Conservation (phyloP, 441 rosid genomes). For the Manihot esculenta region DNA sequence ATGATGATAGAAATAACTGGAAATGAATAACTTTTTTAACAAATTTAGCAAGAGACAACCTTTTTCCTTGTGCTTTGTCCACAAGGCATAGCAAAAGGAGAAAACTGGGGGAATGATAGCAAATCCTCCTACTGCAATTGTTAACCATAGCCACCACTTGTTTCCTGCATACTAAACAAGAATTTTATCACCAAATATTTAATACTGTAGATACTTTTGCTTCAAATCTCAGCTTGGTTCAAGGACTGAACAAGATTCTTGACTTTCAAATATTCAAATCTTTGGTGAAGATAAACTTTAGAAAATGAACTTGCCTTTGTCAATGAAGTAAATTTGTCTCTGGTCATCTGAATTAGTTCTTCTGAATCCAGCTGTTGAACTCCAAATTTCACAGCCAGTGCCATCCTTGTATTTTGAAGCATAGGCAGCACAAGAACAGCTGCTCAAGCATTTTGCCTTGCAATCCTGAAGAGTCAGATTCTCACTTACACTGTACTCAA, state of each 20-base stretch:
- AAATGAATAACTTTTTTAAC: neutral
- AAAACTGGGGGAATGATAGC: constrained; percentile 17
- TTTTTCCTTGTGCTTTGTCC: constrained; percentile 9
- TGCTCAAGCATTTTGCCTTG: constrained; percentile 17
- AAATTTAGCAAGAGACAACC: neutral
- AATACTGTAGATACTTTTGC: neutral
- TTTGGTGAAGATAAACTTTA: neutral
- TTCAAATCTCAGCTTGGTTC: no score
- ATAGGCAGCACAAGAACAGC: constrained; percentile 40
- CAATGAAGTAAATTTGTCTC: constrained; percentile 20
- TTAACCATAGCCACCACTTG: constrained; percentile 22
- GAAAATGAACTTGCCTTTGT: constrained; percentile 17
- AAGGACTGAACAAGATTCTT: no score
- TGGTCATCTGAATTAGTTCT: neutral
- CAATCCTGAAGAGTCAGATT: constrained; percentile 31
- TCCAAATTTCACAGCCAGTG: constrained; percentile 45
- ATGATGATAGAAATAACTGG: neutral
- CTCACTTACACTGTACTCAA: constrained; percentile 21
- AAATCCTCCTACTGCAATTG: constrained; percentile 22
- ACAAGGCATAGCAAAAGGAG: constrained; percentile 19
- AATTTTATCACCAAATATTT: neutral
- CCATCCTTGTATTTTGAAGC: constrained; percentile 33
- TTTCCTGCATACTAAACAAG: neutral
- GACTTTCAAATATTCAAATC: no score
- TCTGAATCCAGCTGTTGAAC: constrained; percentile 5